Base-by-base conservation (phyloP, 2,329 filamentous ascomycete genomes). In the Colletotrichum abscissum region DNA sequence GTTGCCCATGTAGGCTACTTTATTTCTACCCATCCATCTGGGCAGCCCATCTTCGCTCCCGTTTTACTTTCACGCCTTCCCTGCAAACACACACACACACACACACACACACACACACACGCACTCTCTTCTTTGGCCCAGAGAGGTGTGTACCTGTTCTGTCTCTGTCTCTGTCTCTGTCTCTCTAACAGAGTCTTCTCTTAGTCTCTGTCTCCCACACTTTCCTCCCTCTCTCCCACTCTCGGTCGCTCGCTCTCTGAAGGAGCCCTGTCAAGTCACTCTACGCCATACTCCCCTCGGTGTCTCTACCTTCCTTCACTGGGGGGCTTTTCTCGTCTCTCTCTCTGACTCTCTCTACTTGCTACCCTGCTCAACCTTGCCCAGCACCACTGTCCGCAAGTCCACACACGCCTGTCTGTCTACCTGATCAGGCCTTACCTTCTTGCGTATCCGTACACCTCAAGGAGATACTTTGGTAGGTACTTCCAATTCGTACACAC, bases 11-110 rank as follows among this genome's bases (percentile, higher is more conserved):
- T 19, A 24, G 26, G 26, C 52, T 58, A 66, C 26, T 28, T 16
- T 14, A 14, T 35, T 58, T 49, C 30, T 72, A 59, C 64, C 69
- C 69, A 72, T 63, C 69, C 49, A 68, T 72, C 57, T 68, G 69
- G 69, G 64, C 64, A 14, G 55, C 16, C 66, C 66, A 73, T 69
- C 70, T 69, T 73, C 66, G 70, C 66, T 69, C 70, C 70, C 66
- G 70, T 73, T 69, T 69, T 69, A 69, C 59, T 59, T 60, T 42
- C 66, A 73, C 70, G 59, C 66, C 70, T 69, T 59, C 66, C 66
- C 70, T 69, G 70, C 66, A 69, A 55, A 30, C 69, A 72, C 69
- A 63, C 67, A 35, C 30, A 52, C 24, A 26, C 24, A 26, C 24
- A 26, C 4, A 26, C 24, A 26, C 4, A n/a, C n/a, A n/a, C n/a